Evolutionary conservation across 305 asterid species (phyloP).

Genomic region (Solanum hybrid): DNA sequence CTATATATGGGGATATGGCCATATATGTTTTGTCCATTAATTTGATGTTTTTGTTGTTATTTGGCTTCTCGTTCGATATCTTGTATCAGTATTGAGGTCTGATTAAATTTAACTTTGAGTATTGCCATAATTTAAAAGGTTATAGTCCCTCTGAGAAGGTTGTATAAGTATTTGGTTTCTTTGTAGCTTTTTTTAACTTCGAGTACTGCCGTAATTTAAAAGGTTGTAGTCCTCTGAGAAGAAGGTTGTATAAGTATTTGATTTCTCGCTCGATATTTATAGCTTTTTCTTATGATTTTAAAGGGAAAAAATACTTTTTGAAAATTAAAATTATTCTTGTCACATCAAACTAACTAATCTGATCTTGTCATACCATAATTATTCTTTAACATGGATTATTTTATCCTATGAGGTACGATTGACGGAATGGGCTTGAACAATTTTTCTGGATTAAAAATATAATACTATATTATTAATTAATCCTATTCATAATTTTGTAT

Average conservation of each 20-base stretch:
- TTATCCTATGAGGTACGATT: not conserved
- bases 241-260: no score
- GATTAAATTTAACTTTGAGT: not conserved
- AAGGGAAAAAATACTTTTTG: not conserved
- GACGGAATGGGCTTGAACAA: not conserved
- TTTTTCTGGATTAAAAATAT: not conserved
- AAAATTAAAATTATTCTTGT: no score
- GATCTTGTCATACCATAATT: no score
- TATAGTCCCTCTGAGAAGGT: not conserved
- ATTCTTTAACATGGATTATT: not conserved
- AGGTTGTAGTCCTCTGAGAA: no score
- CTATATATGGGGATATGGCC: not conserved
- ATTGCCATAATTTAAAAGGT: rapidly evolving
- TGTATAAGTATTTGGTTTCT: no score
- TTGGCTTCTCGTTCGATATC: not conserved
- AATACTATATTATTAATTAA: not conserved
- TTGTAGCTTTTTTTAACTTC: not conserved
- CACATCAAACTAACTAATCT: not conserved
- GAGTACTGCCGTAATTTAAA: no score
- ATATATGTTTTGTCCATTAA: not conserved
- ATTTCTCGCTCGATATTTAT: no score
- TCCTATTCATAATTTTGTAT: not conserved
- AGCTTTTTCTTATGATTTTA: no score
- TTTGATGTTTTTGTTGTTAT: not conserved
- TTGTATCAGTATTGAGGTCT: rapidly evolving